Percentiles rank a stretch among this genome's conserved stretches.
Evolutionary conservation across 2,329 filamentous ascomycete genomes (phyloP).

Genomic region (Aspergillus pseudoviridinutans): DNA sequence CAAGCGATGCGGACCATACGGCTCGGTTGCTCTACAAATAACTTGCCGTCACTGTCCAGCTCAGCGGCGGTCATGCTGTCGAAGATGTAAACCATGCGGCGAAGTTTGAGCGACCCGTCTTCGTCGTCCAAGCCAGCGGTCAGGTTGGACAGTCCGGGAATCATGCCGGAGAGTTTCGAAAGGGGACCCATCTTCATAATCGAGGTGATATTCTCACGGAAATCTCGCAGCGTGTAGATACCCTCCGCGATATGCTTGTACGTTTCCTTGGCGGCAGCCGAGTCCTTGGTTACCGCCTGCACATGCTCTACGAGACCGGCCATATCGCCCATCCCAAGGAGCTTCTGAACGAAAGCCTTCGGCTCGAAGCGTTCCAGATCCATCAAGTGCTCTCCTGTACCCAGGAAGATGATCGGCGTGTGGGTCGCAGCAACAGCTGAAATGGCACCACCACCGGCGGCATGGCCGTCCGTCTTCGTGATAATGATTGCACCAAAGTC

Average conservation of each 20-base stretch:
- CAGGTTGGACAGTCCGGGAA: constrained; percentile 87
- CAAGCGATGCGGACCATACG: constrained; percentile 88
- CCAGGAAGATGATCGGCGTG: constrained; percentile 96
- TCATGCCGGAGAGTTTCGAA: constrained; percentile 98
- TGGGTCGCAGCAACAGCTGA: constrained; percentile 94
- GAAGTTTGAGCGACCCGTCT: constrained; percentile 86
- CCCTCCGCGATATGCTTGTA: constrained; percentile 99
- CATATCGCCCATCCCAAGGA: constrained; percentile 97
- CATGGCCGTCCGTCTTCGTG: constrained; percentile 96
- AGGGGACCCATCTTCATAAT: constrained; percentile 99
- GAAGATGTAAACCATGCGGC: constrained; percentile 98
- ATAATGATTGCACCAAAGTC: constrained; percentile 99
- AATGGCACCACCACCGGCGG: constrained; percentile 92
- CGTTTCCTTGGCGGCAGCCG: constrained; percentile 75
- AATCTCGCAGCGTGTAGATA: constrained; percentile 90
- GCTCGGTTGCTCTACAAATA: constrained; percentile 86
- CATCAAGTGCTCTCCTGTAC: constrained; percentile 95
- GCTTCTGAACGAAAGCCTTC: constrained; percentile 86
- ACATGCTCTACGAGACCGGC: constrained; percentile 93
- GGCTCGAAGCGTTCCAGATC: constrained; percentile 92
- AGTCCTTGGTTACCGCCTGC: constrained; percentile 89
- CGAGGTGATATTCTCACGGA: constrained; percentile 91
- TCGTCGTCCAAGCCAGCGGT: constrained; percentile 97
- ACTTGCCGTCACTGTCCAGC: constrained; percentile 89
- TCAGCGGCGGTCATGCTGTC: constrained; percentile 98